Conservation (phyloP, 1,284 basidiomycete genomes). For the Tremellales sp. region DNA sequence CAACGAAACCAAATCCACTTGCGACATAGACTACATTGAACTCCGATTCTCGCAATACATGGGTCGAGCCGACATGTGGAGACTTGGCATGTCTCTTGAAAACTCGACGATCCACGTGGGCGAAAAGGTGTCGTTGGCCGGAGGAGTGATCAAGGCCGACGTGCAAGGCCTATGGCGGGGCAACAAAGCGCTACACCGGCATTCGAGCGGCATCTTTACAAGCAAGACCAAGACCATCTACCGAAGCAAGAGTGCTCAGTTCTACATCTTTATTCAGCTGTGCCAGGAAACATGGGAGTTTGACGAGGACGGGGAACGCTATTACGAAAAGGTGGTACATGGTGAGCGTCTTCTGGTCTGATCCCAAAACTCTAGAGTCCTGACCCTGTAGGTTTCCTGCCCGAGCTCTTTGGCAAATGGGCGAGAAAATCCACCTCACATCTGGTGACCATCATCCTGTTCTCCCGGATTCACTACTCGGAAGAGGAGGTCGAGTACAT, state of each 20-base stretch:
- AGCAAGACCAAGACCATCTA: slow-evolving; percentile 82
- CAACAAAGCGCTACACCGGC: slow-evolving; percentile 45
- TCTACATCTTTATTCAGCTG: slow-evolving; percentile 85
- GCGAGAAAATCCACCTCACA: slow-evolving; percentile 76
- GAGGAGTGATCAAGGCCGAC: slow-evolving; percentile 69
- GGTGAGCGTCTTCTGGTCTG: slow-evolving; percentile 39
- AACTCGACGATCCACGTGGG: slow-evolving; percentile 56
- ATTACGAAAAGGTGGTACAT: slow-evolving; percentile 93
- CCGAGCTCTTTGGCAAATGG: slow-evolving; percentile 78
- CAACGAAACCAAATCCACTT: slow-evolving; percentile 50
- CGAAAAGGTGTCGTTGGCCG: slow-evolving; percentile 52
- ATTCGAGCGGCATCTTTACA: slow-evolving; percentile 75
- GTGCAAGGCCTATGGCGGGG: slow-evolving; percentile 63
- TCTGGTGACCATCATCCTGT: slow-evolving; percentile 88
- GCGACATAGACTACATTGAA: slow-evolving; percentile 76
- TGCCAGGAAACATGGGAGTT: slow-evolving; percentile 97
- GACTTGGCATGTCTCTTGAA: slow-evolving; percentile 66
- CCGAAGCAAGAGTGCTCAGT: slow-evolving; percentile 84
- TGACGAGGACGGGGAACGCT: slow-evolving; percentile 90
- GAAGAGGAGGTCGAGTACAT: slow-evolving; percentile 69
- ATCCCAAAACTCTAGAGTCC: too few species aligned
- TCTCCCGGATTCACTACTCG: slow-evolving; percentile 91
- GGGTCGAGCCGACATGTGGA: slow-evolving; percentile 90
- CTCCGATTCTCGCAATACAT: slow-evolving; percentile 89
- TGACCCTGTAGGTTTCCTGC: slow-evolving; percentile 62